Conservation (phyloP, 106 monocot genomes). For the Iris macrosiphon region DNA sequence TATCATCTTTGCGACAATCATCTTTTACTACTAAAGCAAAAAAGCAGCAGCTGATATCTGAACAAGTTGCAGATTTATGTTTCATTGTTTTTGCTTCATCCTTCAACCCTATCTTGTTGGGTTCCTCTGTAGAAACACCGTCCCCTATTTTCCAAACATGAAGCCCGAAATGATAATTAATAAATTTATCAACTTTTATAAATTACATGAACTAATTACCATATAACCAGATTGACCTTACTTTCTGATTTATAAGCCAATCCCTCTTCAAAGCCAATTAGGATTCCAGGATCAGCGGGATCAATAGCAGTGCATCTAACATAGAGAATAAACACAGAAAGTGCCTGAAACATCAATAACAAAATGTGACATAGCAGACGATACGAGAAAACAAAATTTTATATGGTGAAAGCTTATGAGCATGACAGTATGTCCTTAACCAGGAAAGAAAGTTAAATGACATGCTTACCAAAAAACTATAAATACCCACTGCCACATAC, state of each 20-base stretch:
- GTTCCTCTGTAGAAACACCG: slow-evolving; percentile 15
- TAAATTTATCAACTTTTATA: background rate
- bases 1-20: slow-evolving; percentile 47
- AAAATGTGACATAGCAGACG: too few relatives aligned
- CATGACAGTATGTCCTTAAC: too few relatives aligned
- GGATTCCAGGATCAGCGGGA: slow-evolving; percentile 68
- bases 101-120: slow-evolving; percentile 16
- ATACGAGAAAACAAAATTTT: too few relatives aligned
- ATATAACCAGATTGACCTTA: background rate
- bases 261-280: slow-evolving; percentile 14
- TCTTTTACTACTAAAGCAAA: slow-evolving; percentile 49
- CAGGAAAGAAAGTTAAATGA: too few relatives aligned
- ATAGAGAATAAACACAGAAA: slow-evolving; percentile 66
- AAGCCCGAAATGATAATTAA: background rate
- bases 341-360: slow-evolving; percentile 43
- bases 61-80: slow-evolving; percentile 13
- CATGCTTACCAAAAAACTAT: slow-evolving; percentile 54
- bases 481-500: slow-evolving; percentile 43
- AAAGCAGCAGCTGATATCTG: slow-evolving; percentile 17
- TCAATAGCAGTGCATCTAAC: slow-evolving; percentile 73
- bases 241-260: slow-evolving; percentile 22
- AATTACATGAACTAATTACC: too few relatives aligned
- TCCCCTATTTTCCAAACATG: slow-evolving; percentile 15
- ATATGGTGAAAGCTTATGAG: too few relatives aligned
- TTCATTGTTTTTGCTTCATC: slow-evolving; percentile 9